Base-by-base conservation (phyloP, 2,329 filamentous ascomycete genomes). In the Colletotrichum sansevieriae region DNA sequence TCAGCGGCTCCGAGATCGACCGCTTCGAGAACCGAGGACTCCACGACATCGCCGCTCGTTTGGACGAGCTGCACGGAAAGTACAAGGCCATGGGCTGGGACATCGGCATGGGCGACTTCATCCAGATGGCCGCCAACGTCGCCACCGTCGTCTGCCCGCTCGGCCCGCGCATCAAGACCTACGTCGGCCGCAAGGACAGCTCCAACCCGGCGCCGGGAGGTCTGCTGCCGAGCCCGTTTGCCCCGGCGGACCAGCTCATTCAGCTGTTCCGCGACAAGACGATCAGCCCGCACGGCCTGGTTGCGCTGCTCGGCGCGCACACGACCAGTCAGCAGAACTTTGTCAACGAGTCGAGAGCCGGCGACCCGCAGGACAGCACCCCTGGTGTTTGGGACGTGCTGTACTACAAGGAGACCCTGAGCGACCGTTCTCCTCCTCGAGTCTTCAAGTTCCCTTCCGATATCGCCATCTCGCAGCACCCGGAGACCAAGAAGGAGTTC, bases 251-350 rank as follows among this genome's bases (percentile, higher is more conserved):
- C 22, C 80, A 79, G 15, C 77, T 87, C 46, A 81, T 87, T 65
- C 74, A 78, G 44, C 77, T 86, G 5, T 88, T 88, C 76, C 73
- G 77, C 29, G 81, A 83, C 72, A 88, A 89, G 77, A 87, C 85
- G 5, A 86, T 89, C 71, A 77, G 75, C 18, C 80, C 82, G 0
- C 81, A 81, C 51, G 83, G 85, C 13, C 80, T 87, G 2, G 83
- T 84, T 2, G 85, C 87, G 4, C 82, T 88, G 3, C 75, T 88
- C 8, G 87, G 87, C 54, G 86, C 87, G 0, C 87, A 88, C 73
- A 83, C 83, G 1, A 82, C 83, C 4, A 83, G 83, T 3, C 82
- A 83, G 71, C 84, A 88, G 73, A 79, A 80, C 69, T 81, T 81
- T 43, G 80, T 82, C 70, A 79, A 86, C 70, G 49, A 73, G 1